These are phyloP conservation scores for Cystobasidium tubakii DNA, from an alignment of 768 basidiomycete genomes.

Conservation along the genomic window DNA sequence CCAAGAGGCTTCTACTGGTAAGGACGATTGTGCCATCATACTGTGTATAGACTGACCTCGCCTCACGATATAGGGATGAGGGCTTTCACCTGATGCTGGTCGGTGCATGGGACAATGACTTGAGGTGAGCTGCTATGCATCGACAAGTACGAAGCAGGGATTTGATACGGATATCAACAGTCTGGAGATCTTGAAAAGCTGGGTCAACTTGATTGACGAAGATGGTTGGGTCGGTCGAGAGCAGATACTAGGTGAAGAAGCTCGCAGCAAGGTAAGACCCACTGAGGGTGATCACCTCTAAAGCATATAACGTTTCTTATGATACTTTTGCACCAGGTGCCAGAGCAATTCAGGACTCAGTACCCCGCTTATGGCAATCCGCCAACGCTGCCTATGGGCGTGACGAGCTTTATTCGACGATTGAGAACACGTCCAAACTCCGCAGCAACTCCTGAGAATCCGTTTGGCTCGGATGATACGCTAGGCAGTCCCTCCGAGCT, in stretches of 20 bases:
- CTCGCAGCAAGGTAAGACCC: slow-evolving; percentile 80
- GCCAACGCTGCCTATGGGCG: slow-evolving; percentile 86
- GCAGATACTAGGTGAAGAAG: slow-evolving; percentile 94
- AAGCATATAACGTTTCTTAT: too few species aligned
- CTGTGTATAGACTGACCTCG: too few species aligned
- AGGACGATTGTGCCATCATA: slow-evolving; percentile 18
- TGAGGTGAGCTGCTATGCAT: slow-evolving; percentile 58
- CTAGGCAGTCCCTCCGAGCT: slow-evolving; percentile 23
- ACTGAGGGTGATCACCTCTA: too few species aligned
- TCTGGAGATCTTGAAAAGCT: slow-evolving; percentile 79
- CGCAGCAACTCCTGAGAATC: background rate
- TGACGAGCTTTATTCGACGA: slow-evolving; percentile 79
- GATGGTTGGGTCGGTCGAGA: slow-evolving; percentile 95
- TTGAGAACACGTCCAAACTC: slow-evolving; percentile 49
- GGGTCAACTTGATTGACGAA: slow-evolving; percentile 84
- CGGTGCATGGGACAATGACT: slow-evolving; percentile 85
- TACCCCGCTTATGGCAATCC: slow-evolving; percentile 92
- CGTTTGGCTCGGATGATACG: slow-evolving; percentile 36
- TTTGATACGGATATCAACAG: slow-evolving; percentile 53
- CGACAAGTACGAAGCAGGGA: too few species aligned
- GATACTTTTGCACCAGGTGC: too few species aligned
- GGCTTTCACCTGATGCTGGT: slow-evolving; percentile 91
- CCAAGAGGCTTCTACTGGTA: slow-evolving; percentile 96
- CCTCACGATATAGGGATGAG: too few species aligned
- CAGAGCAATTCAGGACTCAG: slow-evolving; percentile 81